Base-by-base conservation (phyloP, 2,329 filamentous ascomycete species). In the Xylaria digitata region DNA sequence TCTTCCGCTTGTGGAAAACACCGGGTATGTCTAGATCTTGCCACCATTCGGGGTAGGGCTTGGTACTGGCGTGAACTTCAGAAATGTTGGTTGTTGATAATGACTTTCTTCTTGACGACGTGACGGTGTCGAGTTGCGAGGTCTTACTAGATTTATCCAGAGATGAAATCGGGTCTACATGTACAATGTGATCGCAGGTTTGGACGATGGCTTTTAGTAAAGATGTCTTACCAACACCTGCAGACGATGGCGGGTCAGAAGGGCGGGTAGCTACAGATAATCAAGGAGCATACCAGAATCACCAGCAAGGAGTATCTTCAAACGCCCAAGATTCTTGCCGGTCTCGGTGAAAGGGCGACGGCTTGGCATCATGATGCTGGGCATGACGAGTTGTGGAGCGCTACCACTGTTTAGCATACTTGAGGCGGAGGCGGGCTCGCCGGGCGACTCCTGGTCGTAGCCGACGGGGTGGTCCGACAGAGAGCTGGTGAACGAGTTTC, bases 341-440 rank as follows among this genome's bases (percentile, higher is more conserved):
- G 87, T 87, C n/a, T 92, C 89, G 0, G 96, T 97, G 78, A 98
- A 98, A 0, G 94, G 94, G 58, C 94, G 87, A 56, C 96, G 89
- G 67, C 89, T 92, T 3, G 96, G 95, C 87, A 99, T 96, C 68
- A 88, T 90, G 74, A 99, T 90, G 75, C 94, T 97, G 5, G 96
- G 96, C 96, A 99, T 99, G 67, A 99, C 92, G n/a, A 99, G 86
- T 78, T 98, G 94, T 26, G 91, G 91, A 46, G 83, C 84, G 68
- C 78, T 83, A 54, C 81, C 80, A 66, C 84, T 76, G 86, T 89
- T 75, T 69, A 80, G 71, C 77, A 82, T 78, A 52, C 65, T 70
- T 11, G 75, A 83, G 78, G 52, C 87, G 82, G 74, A 83, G 79
- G 50, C 87, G 82, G 74, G 56, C 34, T 75, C 70, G 6, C 74